Evolutionary conservation across 2,329 filamentous ascomycete genomes (phyloP), one percentile per base, ranked within the genome.

Genomic region (Pezicula radicicola): DNA sequence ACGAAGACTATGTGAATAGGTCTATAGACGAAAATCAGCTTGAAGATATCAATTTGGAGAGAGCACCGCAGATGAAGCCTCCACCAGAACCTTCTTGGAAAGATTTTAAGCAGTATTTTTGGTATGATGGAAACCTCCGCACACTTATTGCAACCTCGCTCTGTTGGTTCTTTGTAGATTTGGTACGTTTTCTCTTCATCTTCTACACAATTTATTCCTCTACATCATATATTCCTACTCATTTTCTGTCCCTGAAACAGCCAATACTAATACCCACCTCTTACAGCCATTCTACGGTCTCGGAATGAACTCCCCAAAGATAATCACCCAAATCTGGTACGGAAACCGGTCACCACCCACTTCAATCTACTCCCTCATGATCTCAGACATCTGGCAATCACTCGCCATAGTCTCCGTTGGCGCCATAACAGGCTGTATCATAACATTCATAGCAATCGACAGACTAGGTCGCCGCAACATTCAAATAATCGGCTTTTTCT

Each of bases 41-140:
- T 15, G 89, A 91, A 60, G 88, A 92, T 66, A 83, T 93, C 2
- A 78, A 83, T 30, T 84, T 83, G 52, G 86, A 92, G 91, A 57
- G 82, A 88, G 59, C 37, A 30, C 28, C 44, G 15, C 15, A 44
- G 16, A 21, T 21, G 18, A 19, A 21, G 18, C 44, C 46, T n/a
- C 54, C 60, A 10, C 54, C 57, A n/a, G 36, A 46, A 8, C 58
- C 58, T 13, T 57, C 53, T 16, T 59, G 59, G 56, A 27, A 58
- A 27, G 59, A 61, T 28, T 60, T 60, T 37, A 60, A 59, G 39
- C 40, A 59, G 21, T 61, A 57, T 39, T 59, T 62, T 41, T 60
- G 80, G 57, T 63, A 67, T 21, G 72, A 78, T 35, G 71, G 70
- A 16, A 77, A 78, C 53, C 74, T 74, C 68, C 68, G 69, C 41